phyloP scores from a whole-genome alignment of 352 stramenopile genomes.

The Stephanocyclus meneghinianus region DNA sequence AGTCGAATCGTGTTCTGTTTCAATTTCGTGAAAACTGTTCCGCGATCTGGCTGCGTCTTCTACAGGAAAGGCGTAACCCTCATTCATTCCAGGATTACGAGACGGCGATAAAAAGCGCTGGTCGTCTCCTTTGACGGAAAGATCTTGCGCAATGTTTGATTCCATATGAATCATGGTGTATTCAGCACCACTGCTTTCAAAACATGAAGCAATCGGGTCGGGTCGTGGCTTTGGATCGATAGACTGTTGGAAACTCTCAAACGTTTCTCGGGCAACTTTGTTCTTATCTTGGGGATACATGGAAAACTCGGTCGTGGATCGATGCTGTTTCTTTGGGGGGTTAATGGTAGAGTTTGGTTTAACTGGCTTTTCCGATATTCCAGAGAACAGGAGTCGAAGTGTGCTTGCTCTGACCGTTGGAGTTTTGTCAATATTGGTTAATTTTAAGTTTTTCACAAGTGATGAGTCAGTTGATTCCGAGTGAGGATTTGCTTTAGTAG shows the following conservation, averaged over 20 bases:
- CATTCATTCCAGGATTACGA: neutral
- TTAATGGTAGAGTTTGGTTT: neutral
- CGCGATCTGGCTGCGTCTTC: neutral
- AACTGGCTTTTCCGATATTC: constrained; percentile 8
- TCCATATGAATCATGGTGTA: neutral
- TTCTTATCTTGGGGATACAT: neutral
- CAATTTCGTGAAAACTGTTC: too few species aligned
- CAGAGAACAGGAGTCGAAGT: constrained; percentile 32
- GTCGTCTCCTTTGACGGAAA: neutral
- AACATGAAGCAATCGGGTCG: neutral
- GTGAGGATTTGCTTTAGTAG: neutral
- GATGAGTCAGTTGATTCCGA: neutral
- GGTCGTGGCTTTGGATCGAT: neutral
- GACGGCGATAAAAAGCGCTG: neutral
- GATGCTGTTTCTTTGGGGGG: neutral
- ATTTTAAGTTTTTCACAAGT: neutral
- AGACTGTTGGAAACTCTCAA: neutral
- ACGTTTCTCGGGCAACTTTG: constrained; percentile 3
- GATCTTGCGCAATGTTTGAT: neutral
- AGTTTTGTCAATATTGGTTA: constrained; percentile 6
- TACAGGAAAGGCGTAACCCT: neutral
- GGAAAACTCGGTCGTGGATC: neutral
- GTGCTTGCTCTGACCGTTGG: constrained; percentile 25
- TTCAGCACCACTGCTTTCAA: neutral
- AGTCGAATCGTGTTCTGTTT: neutral